Conservation (phyloP, 2,329 filamentous ascomycete genomes). For the Trichoderma arundinaceum region DNA sequence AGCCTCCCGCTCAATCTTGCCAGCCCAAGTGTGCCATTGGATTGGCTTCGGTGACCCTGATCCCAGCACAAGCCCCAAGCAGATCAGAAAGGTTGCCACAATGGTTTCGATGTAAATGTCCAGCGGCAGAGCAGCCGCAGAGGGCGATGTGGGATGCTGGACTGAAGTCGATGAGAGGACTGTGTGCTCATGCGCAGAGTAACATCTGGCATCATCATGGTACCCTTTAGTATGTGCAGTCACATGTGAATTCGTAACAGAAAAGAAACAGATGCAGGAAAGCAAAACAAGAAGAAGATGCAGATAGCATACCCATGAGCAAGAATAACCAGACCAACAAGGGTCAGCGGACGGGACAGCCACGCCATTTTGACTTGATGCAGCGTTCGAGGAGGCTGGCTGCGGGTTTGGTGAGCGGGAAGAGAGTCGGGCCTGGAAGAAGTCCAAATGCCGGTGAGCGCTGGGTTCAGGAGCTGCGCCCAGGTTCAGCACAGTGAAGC, state of each 20-base stretch:
- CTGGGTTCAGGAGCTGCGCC: slow-evolving; percentile 7
- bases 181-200: slow-evolving; percentile 93
- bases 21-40: slow-evolving; percentile 80
- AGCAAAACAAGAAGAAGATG: not conserved
- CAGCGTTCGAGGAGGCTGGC: not conserved
- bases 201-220: slow-evolving; percentile 67
- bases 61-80: slow-evolving; percentile 78
- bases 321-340: slow-evolving; percentile 24
- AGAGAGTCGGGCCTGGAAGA: slow-evolving; percentile 18
- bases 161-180: slow-evolving; percentile 66
- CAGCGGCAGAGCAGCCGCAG: slow-evolving; percentile 66
- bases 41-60: slow-evolving; percentile 84
- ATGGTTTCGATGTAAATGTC: slow-evolving; percentile 91
- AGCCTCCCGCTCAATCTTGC: slow-evolving; percentile 81
- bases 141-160: slow-evolving; percentile 51
- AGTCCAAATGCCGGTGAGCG: slow-evolving; percentile 5
- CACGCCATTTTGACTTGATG: slow-evolving; percentile 17
- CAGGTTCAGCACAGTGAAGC: slow-evolving; percentile 9
- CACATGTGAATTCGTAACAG: not conserved
- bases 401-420: not conserved
- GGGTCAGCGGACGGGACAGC: slow-evolving; percentile 26
- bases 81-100: slow-evolving; percentile 78
- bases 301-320: slow-evolving; percentile 21
- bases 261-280: not conserved
- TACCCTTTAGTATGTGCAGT: not conserved